Evolutionary conservation across 305 asterid genomes (phyloP), one percentile per base, ranked within the genome.

Genomic region (Fraxinus ornus): DNA sequence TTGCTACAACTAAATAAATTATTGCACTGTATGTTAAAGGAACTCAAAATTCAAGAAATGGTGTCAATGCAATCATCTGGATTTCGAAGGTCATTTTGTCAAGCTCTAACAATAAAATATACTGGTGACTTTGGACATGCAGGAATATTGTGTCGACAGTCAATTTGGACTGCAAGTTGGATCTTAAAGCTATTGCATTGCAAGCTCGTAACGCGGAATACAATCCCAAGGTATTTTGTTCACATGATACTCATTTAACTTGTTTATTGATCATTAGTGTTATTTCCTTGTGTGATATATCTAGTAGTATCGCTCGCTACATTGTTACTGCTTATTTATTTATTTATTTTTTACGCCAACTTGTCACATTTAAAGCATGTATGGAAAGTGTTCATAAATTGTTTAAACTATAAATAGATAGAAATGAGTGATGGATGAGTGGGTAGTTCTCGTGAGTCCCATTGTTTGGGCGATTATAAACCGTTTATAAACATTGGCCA

Each of bases 181-280:
- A 90, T 85, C 94, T 93, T 52, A 93, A 93, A 89, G 90, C 94
- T 37, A 93, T 93, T 82, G 97, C 97, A 32, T 81, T 93, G 85
- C 97, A 93, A 82, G 97, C 95, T 78, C 92, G 97, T 33, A 93
- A 93, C 85, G 97, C 97, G 15, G 95, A 93, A 83, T 93, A 93
- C 83, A 93, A 93, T 80, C 97, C 95, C 22, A 93, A 93, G 94
- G 97, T 90, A 83, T 79, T 79, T 17, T 75, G n/a, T 60, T 36
- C 1, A 19, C 37, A 39, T 49, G 47, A 17, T 35, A 30, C 24
- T 68, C 13, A 3, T 22, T 62, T 24, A 49, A 26, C 7, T 68
- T 5, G 19, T 4, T 64, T 64, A 24, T 64, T 49, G 60, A 3
- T 28, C 22, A 30, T 68, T 28, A 28, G 2, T 68, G 19, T 30